A percentile compares a stretch with the other conserved stretches of the same genome.
These are phyloP conservation scores for Cyclotella cryptica DNA, from an alignment of 108 stramenopile genomes.

Conservation along the genomic window DNA sequence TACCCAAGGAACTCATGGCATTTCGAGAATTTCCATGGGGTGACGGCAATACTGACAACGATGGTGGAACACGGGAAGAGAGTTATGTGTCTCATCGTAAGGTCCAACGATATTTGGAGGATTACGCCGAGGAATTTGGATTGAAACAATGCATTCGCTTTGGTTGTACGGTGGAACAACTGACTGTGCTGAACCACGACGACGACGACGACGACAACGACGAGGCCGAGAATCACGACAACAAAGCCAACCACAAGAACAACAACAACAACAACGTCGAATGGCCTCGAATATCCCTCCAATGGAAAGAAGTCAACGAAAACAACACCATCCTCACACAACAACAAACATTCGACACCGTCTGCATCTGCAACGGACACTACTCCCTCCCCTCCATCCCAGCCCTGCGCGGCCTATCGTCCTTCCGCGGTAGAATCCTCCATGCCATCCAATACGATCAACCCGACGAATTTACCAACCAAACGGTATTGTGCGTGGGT, in stretches of 20 bases:
- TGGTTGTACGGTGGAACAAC: constrained; percentile 62
- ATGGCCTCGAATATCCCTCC: constrained; percentile 29
- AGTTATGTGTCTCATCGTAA: constrained; percentile 80
- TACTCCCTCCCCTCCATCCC: constrained; percentile 77
- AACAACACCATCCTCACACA: constrained; percentile 5
- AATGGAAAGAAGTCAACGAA: constrained; percentile 19
- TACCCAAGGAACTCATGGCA: constrained; percentile 87
- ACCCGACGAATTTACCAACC: constrained; percentile 60
- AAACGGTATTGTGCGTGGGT: constrained; percentile 90
- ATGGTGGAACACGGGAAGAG: constrained; percentile 12
- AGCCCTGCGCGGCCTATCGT: constrained; percentile 58
- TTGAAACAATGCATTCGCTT: constrained; percentile 58
- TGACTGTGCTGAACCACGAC: constrained; percentile 49
- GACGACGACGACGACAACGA: constrained; percentile 25
- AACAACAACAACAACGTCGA: background rate
- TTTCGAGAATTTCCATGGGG: constrained; percentile 84
- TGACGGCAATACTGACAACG: too few species aligned
- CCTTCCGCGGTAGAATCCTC: constrained; percentile 61
- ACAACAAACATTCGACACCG: constrained; percentile 79
- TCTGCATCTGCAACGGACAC: constrained; percentile 93
- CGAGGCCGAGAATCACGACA: constrained; percentile 3
- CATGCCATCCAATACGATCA: constrained; percentile 91
- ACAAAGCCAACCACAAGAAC: constrained; percentile 21
- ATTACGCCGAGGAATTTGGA: constrained; percentile 62
- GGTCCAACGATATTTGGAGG: constrained; percentile 69